phyloP scores from a whole-genome alignment of 768 basidiomycete genomes.

The Tephrocybe sp. region DNA sequence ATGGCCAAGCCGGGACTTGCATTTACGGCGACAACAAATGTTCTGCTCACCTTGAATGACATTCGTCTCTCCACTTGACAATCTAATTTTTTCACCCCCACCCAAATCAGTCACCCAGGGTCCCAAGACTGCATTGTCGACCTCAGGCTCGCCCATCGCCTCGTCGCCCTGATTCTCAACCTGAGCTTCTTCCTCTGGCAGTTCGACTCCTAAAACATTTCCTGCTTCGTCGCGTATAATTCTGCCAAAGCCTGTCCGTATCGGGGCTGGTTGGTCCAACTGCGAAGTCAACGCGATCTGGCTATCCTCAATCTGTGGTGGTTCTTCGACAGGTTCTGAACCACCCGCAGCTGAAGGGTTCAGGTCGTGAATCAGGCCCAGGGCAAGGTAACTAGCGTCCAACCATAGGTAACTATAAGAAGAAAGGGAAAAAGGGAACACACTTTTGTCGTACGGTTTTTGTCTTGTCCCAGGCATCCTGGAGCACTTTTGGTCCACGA shows the following conservation, averaged over 20 bases:
- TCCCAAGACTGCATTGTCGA: conserved; percentile 28
- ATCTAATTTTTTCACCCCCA: conserved; percentile 20
- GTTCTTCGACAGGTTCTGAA: conserved; percentile 41
- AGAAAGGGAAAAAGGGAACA: conserved; percentile 20
- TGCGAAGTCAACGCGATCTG: conserved; percentile 15
- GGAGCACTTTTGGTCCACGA: conserved; percentile 76
- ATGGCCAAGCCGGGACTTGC: conserved; percentile 8
- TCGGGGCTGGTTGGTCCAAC: conserved; percentile 17
- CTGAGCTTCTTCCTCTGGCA: conserved; percentile 48
- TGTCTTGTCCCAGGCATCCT: conserved; percentile 82
- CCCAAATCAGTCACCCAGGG: conserved; percentile 41
- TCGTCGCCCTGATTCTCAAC: conserved; percentile 31
- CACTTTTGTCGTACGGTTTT: conserved; percentile 95
- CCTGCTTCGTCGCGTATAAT: conserved; percentile 82
- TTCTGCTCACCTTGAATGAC: conserved; percentile 36
- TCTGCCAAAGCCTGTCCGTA: conserved; percentile 70
- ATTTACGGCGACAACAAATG: conserved; percentile 15
- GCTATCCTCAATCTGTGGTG: conserved; percentile 7
- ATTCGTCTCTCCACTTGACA: conserved; percentile 17
- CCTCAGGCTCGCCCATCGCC: conserved; percentile 36
- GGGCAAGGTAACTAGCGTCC: conserved; percentile 60
- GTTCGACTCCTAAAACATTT: conserved; percentile 66
- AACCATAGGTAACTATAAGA: neutral
- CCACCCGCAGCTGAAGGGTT: conserved; percentile 72
- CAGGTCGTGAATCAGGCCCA: conserved; percentile 70